Conservation (phyloP, 2,329 filamentous ascomycete genomes). For the Nectriaceae sp. region DNA sequence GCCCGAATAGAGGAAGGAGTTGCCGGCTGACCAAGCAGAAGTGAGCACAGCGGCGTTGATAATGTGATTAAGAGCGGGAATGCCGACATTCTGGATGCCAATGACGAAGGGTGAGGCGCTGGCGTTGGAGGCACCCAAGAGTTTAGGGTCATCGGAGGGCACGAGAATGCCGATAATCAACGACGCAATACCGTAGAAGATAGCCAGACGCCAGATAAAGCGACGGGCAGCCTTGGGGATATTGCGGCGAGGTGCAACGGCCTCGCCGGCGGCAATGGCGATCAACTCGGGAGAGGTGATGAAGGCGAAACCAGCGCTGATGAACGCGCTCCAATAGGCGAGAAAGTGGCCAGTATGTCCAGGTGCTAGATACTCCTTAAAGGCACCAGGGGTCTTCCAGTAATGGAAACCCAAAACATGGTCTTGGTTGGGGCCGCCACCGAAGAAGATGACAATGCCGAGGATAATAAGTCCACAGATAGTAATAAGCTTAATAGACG, state of each 20-base stretch:
- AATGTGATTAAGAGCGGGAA: conserved; percentile 62
- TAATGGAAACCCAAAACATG: conserved; percentile 39
- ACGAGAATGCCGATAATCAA: conserved; percentile 63
- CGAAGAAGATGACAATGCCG: conserved; percentile 47
- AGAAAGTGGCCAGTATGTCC: conserved; percentile 56
- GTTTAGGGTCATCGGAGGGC: conserved; percentile 63
- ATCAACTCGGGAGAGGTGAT: conserved; percentile 64
- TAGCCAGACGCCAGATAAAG: conserved; percentile 61
- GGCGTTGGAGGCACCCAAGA: conserved; percentile 59
- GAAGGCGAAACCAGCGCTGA: conserved; percentile 63
- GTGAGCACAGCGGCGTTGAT: conserved; percentile 70
- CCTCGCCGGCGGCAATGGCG: conserved; percentile 66
- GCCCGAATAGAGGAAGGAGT: conserved; percentile 65
- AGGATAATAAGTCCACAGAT: conserved; percentile 58
- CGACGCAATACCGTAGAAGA: conserved; percentile 66
- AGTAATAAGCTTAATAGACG: conserved; percentile 59
- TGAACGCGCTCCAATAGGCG: conserved; percentile 58
- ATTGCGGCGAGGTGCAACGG: conserved; percentile 63
- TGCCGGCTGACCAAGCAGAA: conserved; percentile 63
- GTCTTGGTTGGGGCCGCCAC: conserved; percentile 50
- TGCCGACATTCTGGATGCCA: conserved; percentile 66
- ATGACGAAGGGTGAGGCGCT: conserved; percentile 64
- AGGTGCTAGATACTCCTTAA: conserved; percentile 53
- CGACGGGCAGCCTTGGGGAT: conserved; percentile 66
- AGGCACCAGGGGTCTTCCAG: conserved; percentile 40